Evolutionary conservation across 1,284 basidiomycete species (phyloP), one percentile per base, ranked within the genome.

Genomic region (Ceratobasidium sp.): DNA sequence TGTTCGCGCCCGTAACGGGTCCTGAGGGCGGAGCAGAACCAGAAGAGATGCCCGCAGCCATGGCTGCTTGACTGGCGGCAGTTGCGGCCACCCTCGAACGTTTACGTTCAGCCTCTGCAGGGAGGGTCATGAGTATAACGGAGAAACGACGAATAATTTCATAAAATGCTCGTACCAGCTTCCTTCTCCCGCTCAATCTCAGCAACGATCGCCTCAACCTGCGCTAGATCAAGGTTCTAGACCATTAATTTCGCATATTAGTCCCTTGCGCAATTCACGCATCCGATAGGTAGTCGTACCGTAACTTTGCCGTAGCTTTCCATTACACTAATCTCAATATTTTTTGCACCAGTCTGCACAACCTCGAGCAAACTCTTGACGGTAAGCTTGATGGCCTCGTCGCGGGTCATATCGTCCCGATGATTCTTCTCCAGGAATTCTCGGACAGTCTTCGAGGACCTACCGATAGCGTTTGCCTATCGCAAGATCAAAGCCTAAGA

Each of bases 401-500:
- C 96, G 79, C 94, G 90, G 15, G 90, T 88, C 86, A 98, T 89
- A 81, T 95, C 94, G 80, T 98, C 96, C 81, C 93, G 95, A 87
- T 98, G 95, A 83, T 99, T 98, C 90, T 99, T 99, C 86, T 99
- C 98, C 78, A 99, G 86, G 86, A 99, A 99, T 84, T 99, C 98
- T 76, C 97, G 93, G 13, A 99, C 98, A 4, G 98, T 99, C 87
- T 99, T 99, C 17, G 95, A 96, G 15, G 96, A 98, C 71, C 98
- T 92, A 33, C 98, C 98, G 82, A 99, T 98, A 6, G 98, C 96
- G 84, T 96, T 98, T 23, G 98, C 98, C 96, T 97, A 81, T 10
- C 75, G 77, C 40, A 62, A 44, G 17, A 65, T 20, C 40, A 48
- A 33, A 10, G 38, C 12, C 13, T 48, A 48, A 15, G 62, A 46